phyloP scores from a whole-genome alignment of 305 asterid species.

The Salvia sclarea region DNA sequence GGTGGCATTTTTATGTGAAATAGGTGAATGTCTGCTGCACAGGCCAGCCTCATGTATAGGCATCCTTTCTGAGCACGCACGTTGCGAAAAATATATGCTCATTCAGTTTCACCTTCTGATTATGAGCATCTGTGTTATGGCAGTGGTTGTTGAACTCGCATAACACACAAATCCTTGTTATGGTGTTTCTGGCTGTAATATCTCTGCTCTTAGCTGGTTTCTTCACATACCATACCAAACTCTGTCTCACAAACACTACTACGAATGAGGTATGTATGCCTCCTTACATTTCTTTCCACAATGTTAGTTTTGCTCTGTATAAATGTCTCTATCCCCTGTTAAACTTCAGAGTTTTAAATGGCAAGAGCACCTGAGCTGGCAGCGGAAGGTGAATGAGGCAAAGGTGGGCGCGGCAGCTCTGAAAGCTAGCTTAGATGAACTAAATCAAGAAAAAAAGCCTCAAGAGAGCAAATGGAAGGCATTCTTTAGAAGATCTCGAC shows the following conservation, averaged over 20 bases:
- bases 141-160: conserved; percentile 90
- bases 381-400: conserved; percentile 79
- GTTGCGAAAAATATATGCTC: conserved; percentile 26
- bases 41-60: conserved; percentile 15
- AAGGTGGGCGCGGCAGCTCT: conserved; percentile 85
- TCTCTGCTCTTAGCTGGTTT: conserved; percentile 81
- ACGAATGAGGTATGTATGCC: conserved; percentile 73
- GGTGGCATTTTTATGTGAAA: not conserved
- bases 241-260: conserved; percentile 86
- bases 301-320: conserved; percentile 10
- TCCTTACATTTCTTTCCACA: conserved; percentile 17
- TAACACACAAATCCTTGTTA: conserved; percentile 81
- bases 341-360: conserved; percentile 81
- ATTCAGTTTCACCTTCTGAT: conserved; percentile 29
- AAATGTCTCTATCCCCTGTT: conserved; percentile 13
- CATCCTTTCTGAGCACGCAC: conserved; percentile 21
- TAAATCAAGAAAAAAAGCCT: conserved; percentile 54
- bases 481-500: conserved; percentile 71
- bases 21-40: conserved; percentile 6
- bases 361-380: conserved; percentile 82
- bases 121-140: conserved; percentile 33
- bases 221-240: conserved; percentile 85
- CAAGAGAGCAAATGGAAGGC: conserved; percentile 75
- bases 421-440: conserved; percentile 65
- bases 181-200: conserved; percentile 79